These are phyloP conservation scores for Pseudognaphalium luteoalbum DNA, from an alignment of 129 eudicot genomes.

Conservation along the genomic window DNA sequence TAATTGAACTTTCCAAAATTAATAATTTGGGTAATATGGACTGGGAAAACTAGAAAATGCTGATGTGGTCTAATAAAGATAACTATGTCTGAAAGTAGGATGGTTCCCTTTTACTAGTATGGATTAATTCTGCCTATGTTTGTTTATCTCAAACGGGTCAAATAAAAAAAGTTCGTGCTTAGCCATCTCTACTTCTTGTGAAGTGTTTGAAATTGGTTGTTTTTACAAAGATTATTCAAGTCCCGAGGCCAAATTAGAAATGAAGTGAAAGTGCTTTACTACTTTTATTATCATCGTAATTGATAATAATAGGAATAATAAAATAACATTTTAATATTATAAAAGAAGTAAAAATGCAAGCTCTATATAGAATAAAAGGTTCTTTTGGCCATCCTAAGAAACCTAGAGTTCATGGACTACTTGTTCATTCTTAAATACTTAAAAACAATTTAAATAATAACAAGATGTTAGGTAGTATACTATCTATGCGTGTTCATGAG, in stretches of 20 bases:
- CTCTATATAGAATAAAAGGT: too few species aligned
- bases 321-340: too few species aligned
- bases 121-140: neutral
- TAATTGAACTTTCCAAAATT: neutral
- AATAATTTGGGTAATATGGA: neutral
- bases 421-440: neutral
- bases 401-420: neutral
- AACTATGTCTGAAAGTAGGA: neutral
- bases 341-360: neutral
- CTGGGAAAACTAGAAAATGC: neutral
- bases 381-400: too few species aligned
- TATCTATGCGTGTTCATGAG: neutral
- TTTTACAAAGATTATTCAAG: neutral
- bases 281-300: neutral
- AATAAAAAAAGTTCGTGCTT: neutral
- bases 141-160: neutral
- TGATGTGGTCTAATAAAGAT: neutral
- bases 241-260: neutral
- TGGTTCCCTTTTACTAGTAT: neutral
- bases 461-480: neutral
- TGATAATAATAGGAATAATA: neutral
- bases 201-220: neutral
- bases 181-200: neutral
- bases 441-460: neutral
- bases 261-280: neutral